Base-by-base conservation (phyloP, 768 basidiomycete species). In the Leccinum obscurum region DNA sequence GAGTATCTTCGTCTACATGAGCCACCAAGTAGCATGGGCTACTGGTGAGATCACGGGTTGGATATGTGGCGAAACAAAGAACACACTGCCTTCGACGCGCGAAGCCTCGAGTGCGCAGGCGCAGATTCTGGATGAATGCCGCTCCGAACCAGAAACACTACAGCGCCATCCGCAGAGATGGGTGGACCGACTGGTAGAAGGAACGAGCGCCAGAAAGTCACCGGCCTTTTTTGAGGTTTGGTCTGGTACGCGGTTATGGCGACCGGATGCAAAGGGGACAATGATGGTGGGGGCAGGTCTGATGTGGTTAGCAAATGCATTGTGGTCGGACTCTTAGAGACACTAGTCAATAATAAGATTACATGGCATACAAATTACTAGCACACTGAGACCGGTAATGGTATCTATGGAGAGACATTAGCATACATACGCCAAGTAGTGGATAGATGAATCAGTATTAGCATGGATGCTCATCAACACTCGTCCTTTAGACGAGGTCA, bases 391-490 rank as follows among this genome's bases (percentile, higher is more conserved):
- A 26, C 22, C 17, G 9, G 48, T 15, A 55, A 37, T 14, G 14
- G 9, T 20, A 5, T 20, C 73, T 72, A 49, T 6, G 17, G 24
- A 52, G 2, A 54, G 22, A 49, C 49, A 28, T 68, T 58, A 73
- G 71, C 52, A 72, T 35, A 52, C 17, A 59, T 39, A 4, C n/a
- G 56, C 35, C 6, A n/a, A 35, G 13, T 49, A 51, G 37, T 14
- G 28, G 32, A 32, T 2, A 9, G 54, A 15, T 15, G 7, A 53
- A 56, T 85, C 91, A 93, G 89, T 82, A 92, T 93, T 92, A 93
- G 90, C 90, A 93, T 92, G 90, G 89, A 81, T 76, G 73, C 78
- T 90, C 89, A 80, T 89, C 88, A 89, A 79, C 74, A 68, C 79
- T 77, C 73, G 80, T 88, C 87, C 87, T 81, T 84, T 59, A 84